Evolutionary conservation across 768 basidiomycete genomes (phyloP).

Genomic region (Mycena haematopus): DNA sequence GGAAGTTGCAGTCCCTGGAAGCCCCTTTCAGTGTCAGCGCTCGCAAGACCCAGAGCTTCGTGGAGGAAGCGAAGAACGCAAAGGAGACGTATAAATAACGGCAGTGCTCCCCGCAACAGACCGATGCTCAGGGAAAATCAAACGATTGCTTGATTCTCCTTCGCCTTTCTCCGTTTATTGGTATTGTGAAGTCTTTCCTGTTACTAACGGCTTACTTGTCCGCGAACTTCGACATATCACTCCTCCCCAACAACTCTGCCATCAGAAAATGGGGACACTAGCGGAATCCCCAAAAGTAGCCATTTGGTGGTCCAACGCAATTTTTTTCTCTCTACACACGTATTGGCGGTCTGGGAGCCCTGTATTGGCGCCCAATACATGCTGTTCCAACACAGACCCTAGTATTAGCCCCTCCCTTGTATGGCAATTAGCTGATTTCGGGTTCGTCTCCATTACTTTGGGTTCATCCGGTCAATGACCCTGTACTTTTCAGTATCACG

Average conservation of each 20-base stretch:
- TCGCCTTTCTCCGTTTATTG: background rate
- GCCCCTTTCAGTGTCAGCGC: background rate
- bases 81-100: too few species aligned
- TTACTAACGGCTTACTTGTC: too few species aligned
- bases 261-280: conserved; percentile 6
- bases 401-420: conserved; percentile 57
- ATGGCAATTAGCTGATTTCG: conserved; percentile 77
- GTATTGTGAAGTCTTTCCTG: too few species aligned
- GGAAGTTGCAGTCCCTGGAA: background rate
- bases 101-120: background rate
- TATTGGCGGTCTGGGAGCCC: conserved; percentile 58
- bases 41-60: background rate
- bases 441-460: conserved; percentile 47
- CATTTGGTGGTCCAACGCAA: conserved; percentile 66
- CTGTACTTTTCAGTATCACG: conserved; percentile 58
- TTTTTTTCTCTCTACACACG: conserved; percentile 65
- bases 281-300: conserved; percentile 39
- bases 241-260: background rate
- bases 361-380: conserved; percentile 52
- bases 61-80: too few species aligned
- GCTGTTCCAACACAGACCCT: conserved; percentile 52
- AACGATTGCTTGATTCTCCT: conserved; percentile 7
- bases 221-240: background rate
- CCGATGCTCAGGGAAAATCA: background rate
- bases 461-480: background rate